Conservation (phyloP, 2,329 filamentous ascomycete species). For the Scedosporium apiospermum region DNA sequence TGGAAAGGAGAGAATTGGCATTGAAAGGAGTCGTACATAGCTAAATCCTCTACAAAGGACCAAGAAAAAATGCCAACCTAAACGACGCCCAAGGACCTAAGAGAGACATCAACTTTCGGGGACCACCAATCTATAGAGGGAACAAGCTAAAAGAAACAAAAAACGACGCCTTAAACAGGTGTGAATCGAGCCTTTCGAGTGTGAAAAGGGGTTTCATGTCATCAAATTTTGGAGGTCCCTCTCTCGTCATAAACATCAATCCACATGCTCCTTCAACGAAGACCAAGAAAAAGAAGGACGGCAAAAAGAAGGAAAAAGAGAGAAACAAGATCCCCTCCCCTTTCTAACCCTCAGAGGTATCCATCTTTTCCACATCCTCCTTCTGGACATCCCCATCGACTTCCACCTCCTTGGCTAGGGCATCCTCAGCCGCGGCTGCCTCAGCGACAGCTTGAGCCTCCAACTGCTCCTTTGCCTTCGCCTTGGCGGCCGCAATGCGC, state of each 20-base stretch:
- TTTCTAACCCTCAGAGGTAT: not conserved
- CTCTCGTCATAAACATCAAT: not conserved
- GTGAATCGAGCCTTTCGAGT: too few species aligned
- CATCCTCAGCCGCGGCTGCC: slow-evolving; percentile 14
- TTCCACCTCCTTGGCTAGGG: not conserved
- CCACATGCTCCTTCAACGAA: too few species aligned
- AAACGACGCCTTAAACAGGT: not conserved
- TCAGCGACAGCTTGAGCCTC: slow-evolving; percentile 31
- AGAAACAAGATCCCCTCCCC: not conserved
- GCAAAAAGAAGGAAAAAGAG: too few species aligned
- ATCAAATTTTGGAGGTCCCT: too few species aligned
- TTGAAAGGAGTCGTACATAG: not conserved
- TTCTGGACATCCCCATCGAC: too few species aligned
- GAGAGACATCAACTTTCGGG: not conserved
- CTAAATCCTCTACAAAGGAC: not conserved
- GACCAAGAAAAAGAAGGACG: too few species aligned
- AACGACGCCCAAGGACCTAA: not conserved
- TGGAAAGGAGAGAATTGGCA: too few species aligned
- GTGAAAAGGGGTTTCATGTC: too few species aligned
- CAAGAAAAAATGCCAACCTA: not conserved
- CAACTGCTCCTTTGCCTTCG: slow-evolving; percentile 23
- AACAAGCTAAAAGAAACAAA: not conserved
- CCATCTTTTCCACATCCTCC: not conserved
- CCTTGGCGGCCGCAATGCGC: slow-evolving; percentile 36
- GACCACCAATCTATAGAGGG: not conserved